These are phyloP conservation scores for Cladophialophora carrionii DNA, from an alignment of 2,329 filamentous ascomycete genomes.

Conservation along the genomic window DNA sequence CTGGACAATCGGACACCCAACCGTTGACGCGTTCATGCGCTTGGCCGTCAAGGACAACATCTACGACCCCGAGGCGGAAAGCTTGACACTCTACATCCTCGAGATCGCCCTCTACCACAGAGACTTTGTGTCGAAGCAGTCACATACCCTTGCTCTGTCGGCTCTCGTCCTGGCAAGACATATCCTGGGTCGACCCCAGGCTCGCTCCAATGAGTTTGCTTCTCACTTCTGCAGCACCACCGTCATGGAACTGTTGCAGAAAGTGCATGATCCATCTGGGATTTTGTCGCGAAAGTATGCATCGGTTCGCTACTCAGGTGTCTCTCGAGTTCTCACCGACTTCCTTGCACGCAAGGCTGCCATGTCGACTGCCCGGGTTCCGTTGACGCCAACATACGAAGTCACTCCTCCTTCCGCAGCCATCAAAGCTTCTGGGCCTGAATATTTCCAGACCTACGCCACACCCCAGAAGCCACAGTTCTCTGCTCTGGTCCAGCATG, in stretches of 20 bases:
- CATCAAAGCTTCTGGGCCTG: constrained; percentile 21
- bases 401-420: constrained; percentile 45
- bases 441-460: constrained; percentile 35
- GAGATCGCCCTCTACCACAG: constrained; percentile 96
- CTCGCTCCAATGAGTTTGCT: constrained; percentile 75
- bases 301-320: constrained; percentile 65
- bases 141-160: constrained; percentile 86
- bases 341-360: constrained; percentile 68
- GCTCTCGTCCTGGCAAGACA: constrained; percentile 84
- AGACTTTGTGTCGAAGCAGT: constrained; percentile 90
- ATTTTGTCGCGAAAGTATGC: constrained; percentile 71
- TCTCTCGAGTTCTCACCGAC: constrained; percentile 66
- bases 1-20: constrained; percentile 95
- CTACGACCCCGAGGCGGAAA: constrained; percentile 84
- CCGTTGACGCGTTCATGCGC: constrained; percentile 90
- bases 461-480: constrained; percentile 39
- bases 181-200: constrained; percentile 78
- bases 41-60: constrained; percentile 75
- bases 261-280: constrained; percentile 68
- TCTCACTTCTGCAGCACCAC: constrained; percentile 56
- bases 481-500: constrained; percentile 40
- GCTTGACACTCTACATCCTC: constrained; percentile 91
- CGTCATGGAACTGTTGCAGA: constrained; percentile 65
- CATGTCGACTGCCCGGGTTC: constrained; percentile 48
- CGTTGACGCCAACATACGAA: constrained; percentile 36